phyloP scores from a whole-genome alignment of 2,329 filamentous ascomycete genomes.

The Rhynchosporium graminicola region DNA sequence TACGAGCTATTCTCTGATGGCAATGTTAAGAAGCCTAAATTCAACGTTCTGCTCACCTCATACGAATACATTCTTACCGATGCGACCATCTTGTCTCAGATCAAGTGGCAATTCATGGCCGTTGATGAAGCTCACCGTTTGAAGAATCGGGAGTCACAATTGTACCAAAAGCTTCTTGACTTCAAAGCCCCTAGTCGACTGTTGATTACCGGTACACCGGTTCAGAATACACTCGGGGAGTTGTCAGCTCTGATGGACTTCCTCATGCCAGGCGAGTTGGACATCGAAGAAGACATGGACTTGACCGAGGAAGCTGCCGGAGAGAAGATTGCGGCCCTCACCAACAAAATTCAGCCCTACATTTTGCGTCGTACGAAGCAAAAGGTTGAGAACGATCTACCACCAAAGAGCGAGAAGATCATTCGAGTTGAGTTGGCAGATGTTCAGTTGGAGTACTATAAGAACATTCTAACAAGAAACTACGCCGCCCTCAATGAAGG shows the following conservation, averaged over 20 bases:
- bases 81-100: slow-evolving; percentile 77
- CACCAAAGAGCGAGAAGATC: slow-evolving; percentile 97
- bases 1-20: slow-evolving; percentile 86
- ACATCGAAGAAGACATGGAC: slow-evolving; percentile 90
- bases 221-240: slow-evolving; percentile 95
- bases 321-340: slow-evolving; percentile 82
- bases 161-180: slow-evolving; percentile 81
- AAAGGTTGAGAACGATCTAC: slow-evolving; percentile 93
- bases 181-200: slow-evolving; percentile 88
- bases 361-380: slow-evolving; percentile 96
- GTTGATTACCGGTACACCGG: slow-evolving; percentile 93
- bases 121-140: slow-evolving; percentile 96
- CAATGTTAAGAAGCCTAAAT: slow-evolving; percentile 86
- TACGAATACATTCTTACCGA: slow-evolving; percentile 96
- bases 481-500: slow-evolving; percentile 93
- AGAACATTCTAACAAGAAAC: slow-evolving; percentile 96
- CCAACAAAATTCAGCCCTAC: slow-evolving; percentile 84
- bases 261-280: slow-evolving; percentile 88
- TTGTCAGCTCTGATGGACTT: slow-evolving; percentile 93
- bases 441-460: slow-evolving; percentile 96
- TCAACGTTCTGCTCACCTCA: slow-evolving; percentile 95
- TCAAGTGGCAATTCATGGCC: slow-evolving; percentile 97
- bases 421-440: slow-evolving; percentile 97
- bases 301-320: slow-evolving; percentile 79
- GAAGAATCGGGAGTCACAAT: slow-evolving; percentile 93